Base-by-base conservation (phyloP, 148 eudicot genomes). In the Polygonum aviculare region DNA sequence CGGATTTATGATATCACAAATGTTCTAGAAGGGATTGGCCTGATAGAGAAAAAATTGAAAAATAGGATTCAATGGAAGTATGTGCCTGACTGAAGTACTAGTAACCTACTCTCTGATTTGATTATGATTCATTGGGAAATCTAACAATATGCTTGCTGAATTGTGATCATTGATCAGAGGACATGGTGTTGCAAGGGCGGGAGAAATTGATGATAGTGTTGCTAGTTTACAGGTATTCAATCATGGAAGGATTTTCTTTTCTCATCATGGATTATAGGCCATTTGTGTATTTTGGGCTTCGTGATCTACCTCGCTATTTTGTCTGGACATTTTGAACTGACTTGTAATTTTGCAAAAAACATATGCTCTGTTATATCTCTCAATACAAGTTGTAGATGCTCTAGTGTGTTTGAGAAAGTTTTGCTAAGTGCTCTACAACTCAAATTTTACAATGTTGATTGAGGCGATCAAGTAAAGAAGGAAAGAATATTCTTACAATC, bases 31-130 rank as follows among this genome's bases (percentile, higher is more conserved):
- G 99, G 99, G 83, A 89, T 91, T 81, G 99, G 99, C 38, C 90
- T 95, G 12, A 93, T 95, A 35, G 99, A 95, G 79, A 95, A 95
- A 88, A 95, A 91, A 83, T 85, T 95, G 74, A 95, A 93, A 83
- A 95, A 95, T 82, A 86, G 98, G 78, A 95, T 95, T 77, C 99
- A 93, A 67, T 95, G 97, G 99, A 95, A 95, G 99, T 95, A 95
- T 78, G 98, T 74, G 33, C 57, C 35, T 41, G 57, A 26, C 26
- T 21, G 10, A 35, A 67, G 18, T 15, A 67, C 44, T 67, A 67
- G 72, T 35, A 60, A 45, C 31, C 31, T 76, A 18, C 78, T 75
- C 72, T 75, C 41, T 76, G 31, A 22, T 63, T 47, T 40, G 44
- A 47, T 40, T 7, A 62, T 63, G 72, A 39, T 41, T 60, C 15